Conservation (phyloP, 148 eudicot genomes). For the Mesembryanthemum crystallinum region DNA sequence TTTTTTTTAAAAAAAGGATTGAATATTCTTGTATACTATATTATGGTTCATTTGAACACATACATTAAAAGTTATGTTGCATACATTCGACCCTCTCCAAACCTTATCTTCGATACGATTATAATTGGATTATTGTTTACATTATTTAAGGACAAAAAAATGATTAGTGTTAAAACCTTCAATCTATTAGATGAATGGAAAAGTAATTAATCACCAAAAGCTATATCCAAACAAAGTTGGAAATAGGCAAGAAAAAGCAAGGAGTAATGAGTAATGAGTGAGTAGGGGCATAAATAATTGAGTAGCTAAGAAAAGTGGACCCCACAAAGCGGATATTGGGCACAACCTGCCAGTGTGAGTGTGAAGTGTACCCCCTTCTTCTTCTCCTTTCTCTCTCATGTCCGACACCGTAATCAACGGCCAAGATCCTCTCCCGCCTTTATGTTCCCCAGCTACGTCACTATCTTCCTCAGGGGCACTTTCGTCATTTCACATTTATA, state of each 20-base stretch:
- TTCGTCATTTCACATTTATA: constrained; percentile 4
- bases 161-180: no score
- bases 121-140: no score
- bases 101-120: no score
- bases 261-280: background rate
- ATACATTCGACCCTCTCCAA: no score
- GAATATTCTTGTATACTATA: no score
- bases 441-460: constrained; percentile 17
- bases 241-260: background rate
- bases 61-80: no score
- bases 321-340: constrained; percentile 15
- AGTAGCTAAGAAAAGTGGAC: constrained; percentile 1
- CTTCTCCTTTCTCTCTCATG: constrained; percentile 10
- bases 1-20: no score
- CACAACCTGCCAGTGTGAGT: constrained; percentile 10
- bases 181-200: no score
- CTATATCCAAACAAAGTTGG: background rate
- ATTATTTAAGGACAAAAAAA: no score
- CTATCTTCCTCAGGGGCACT: constrained; percentile 7
- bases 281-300: constrained; percentile 16
- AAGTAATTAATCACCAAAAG: no score
- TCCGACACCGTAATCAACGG: constrained; percentile 41
- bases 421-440: constrained; percentile 38
- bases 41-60: no score
- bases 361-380: background rate